phyloP scores from a whole-genome alignment of 164 flowering plant species.

The Malania oleifera region DNA sequence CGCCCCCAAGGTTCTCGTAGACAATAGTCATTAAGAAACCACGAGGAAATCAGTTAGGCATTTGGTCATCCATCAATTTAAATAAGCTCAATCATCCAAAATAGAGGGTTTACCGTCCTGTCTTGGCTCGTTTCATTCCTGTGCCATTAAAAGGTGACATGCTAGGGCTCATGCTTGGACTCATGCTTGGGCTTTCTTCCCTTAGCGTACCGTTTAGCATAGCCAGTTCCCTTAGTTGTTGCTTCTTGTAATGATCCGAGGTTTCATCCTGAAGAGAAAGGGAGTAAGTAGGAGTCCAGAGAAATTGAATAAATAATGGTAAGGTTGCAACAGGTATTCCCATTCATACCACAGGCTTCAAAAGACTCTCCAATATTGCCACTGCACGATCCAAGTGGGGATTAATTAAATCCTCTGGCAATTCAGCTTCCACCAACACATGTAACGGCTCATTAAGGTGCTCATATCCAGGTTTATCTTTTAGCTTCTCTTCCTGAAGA shows the following conservation, averaged over 20 bases:
- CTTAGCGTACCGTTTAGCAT: conserved; percentile 40
- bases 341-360: conserved; percentile 81
- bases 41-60: neutral
- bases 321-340: no score
- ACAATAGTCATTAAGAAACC: neutral
- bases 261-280: conserved; percentile 30
- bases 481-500: conserved; percentile 68
- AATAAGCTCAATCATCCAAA: neutral
- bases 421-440: conserved; percentile 75
- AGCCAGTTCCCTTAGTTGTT: conserved; percentile 39
- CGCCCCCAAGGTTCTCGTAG: neutral
- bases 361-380: conserved; percentile 52
- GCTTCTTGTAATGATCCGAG: conserved; percentile 39
- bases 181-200: conserved; percentile 41
- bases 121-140: conserved; percentile 44
- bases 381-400: conserved; percentile 66
- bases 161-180: conserved; percentile 35
- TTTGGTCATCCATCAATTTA: neutral
- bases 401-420: conserved; percentile 63
- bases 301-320: neutral
- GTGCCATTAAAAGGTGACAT: conserved; percentile 36
- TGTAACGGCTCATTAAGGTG: conserved; percentile 84
- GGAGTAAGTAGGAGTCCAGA: neutral
- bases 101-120: conserved; percentile 21
- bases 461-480: conserved; percentile 83